Conservation (phyloP, 495 filamentous ascomycete genomes). For the Niebla homalea region DNA sequence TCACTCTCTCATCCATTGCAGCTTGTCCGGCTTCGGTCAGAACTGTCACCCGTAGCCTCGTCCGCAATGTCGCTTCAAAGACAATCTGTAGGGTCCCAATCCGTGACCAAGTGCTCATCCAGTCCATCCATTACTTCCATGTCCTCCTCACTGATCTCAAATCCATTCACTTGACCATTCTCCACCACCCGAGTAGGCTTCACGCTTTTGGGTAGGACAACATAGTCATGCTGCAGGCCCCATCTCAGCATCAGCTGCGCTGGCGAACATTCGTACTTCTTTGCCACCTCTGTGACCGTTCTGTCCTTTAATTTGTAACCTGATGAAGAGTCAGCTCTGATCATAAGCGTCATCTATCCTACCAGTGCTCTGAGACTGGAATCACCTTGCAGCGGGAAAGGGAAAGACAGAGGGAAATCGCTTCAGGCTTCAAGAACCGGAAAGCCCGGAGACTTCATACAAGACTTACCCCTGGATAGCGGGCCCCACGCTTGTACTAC, state of each 20-base stretch:
- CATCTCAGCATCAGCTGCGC: slow-evolving; percentile 53
- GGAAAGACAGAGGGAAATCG: no score
- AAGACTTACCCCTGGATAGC: slow-evolving; percentile 39
- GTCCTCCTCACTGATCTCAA: slow-evolving; percentile 42
- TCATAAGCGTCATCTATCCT: no score
- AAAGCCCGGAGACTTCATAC: no score
- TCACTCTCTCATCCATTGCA: neutral
- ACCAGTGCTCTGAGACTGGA: no score
- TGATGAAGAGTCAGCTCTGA: no score
- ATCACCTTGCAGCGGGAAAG: no score
- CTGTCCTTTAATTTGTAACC: no score
- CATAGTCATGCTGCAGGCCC: slow-evolving; percentile 54
- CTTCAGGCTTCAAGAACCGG: no score
- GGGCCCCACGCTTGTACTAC: slow-evolving; percentile 54
- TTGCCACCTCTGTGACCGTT: slow-evolving; percentile 20
- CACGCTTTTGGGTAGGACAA: slow-evolving; percentile 67
- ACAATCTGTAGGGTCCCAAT: slow-evolving; percentile 30
- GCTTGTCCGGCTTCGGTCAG: neutral
- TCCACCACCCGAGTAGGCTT: slow-evolving; percentile 49
- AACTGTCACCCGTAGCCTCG: neutral
- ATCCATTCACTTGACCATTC: slow-evolving; percentile 47
- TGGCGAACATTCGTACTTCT: slow-evolving; percentile 44
- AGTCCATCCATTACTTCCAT: slow-evolving; percentile 18
- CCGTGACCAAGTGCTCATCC: slow-evolving; percentile 40
- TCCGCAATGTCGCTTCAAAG: slow-evolving; percentile 1